These are phyloP conservation scores for Yarrowia sp. DNA, from an alignment of 805 yeast genomes.

Conservation along the genomic window DNA sequence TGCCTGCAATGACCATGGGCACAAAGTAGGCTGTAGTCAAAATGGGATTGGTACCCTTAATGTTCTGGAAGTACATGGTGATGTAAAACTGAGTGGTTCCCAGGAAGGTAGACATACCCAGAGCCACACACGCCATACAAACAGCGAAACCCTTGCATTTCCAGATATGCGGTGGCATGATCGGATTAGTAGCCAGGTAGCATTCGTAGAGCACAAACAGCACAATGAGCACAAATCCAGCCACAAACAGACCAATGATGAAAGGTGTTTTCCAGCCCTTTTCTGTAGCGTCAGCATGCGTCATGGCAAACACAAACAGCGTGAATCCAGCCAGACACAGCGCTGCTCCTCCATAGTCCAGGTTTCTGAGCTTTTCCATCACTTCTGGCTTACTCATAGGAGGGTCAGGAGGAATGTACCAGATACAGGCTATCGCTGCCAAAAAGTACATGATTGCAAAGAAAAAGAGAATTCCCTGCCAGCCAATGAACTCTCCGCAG, in stretches of 20 bases:
- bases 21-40: slow-evolving; percentile 45
- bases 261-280: slow-evolving; percentile 49
- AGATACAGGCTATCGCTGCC: slow-evolving; percentile 33
- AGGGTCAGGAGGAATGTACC: slow-evolving; percentile 42
- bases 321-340: slow-evolving; percentile 44
- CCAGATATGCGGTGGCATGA: slow-evolving; percentile 49
- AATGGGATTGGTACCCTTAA: slow-evolving; percentile 42
- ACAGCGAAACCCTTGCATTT: slow-evolving; percentile 41
- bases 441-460: slow-evolving; percentile 41
- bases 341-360: slow-evolving; percentile 47
- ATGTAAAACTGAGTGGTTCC: slow-evolving; percentile 44
- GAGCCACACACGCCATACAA: slow-evolving; percentile 40
- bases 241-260: slow-evolving; percentile 44
- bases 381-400: slow-evolving; percentile 31
- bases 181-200: slow-evolving; percentile 42
- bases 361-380: slow-evolving; percentile 32
- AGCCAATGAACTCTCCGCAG: slow-evolving; percentile 40
- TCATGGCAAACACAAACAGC: slow-evolving; percentile 45
- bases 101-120: slow-evolving; percentile 45
- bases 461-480: slow-evolving; percentile 46
- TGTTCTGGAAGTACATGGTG: slow-evolving; percentile 45
- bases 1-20: slow-evolving; percentile 46
- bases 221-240: slow-evolving; percentile 41
- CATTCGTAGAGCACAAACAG: slow-evolving; percentile 42
- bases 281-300: slow-evolving; percentile 44